These are phyloP conservation scores for Diaporthe velutina DNA, from an alignment of 2,329 filamentous ascomycete species.

Conservation along the genomic window DNA sequence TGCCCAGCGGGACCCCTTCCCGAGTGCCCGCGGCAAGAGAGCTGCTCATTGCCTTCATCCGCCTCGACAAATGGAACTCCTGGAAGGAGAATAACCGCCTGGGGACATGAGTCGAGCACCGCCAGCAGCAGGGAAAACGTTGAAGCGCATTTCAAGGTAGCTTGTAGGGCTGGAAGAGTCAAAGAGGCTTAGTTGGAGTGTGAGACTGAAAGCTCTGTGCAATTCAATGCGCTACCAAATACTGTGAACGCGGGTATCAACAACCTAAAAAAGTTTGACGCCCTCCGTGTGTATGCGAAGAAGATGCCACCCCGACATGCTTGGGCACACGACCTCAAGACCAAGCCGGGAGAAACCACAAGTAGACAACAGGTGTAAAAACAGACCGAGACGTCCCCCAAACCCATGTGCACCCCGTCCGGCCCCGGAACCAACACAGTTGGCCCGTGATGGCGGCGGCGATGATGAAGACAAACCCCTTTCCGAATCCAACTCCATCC, in stretches of 20 bases:
- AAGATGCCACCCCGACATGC: conserved; percentile 11
- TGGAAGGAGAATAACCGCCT: conserved; percentile 9
- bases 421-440: neutral
- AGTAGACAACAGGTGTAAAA: neutral
- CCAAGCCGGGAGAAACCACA: neutral
- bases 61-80: neutral
- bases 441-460: conserved; percentile 1
- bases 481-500: conserved; percentile 19
- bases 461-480: conserved; percentile 7
- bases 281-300: conserved; percentile 33
- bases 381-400: neutral
- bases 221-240: conserved; percentile 28
- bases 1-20: neutral
- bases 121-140: neutral
- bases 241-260: conserved; percentile 36
- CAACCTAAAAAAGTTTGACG: conserved; percentile 33
- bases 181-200: neutral
- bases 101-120: conserved; percentile 12
- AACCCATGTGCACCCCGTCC: neutral
- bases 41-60: neutral
- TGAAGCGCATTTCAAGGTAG: neutral
- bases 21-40: conserved; percentile 2
- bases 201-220: conserved; percentile 3
- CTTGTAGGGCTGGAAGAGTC: no score
- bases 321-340: neutral